Percentiles rank a stretch among this genome's conserved stretches.
These are phyloP conservation scores for Wickerhamomyces sydowiorum DNA, from an alignment of 805 yeast genomes.

Conservation along the genomic window DNA sequence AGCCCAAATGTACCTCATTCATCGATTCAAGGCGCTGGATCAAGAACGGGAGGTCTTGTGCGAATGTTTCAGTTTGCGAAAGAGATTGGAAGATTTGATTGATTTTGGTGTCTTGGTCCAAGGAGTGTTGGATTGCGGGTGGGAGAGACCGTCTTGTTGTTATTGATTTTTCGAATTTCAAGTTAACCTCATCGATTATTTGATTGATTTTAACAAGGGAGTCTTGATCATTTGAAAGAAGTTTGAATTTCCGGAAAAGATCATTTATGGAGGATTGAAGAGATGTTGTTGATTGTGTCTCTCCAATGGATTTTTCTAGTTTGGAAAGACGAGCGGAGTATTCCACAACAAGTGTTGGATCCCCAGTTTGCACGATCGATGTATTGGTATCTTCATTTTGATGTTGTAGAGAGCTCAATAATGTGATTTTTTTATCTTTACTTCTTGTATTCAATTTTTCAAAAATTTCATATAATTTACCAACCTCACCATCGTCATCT, in stretches of 20 bases:
- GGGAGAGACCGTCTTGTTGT: constrained; percentile 17
- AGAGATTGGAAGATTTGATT: constrained; percentile 19
- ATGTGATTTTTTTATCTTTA: constrained; percentile 6
- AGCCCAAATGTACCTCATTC: constrained; percentile 17
- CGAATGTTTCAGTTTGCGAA: constrained; percentile 11
- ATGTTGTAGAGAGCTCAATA: neutral
- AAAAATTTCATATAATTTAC: constrained; percentile 15
- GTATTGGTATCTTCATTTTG: neutral
- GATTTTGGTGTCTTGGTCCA: constrained; percentile 20
- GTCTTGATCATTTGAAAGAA: constrained; percentile 22
- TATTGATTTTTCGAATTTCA: constrained; percentile 22
- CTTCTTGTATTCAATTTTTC: constrained; percentile 11
- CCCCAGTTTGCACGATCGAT: neutral
- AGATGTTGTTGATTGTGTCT: constrained; percentile 8
- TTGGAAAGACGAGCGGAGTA: constrained; percentile 10
- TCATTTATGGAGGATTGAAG: constrained; percentile 24
- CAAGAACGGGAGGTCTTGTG: constrained; percentile 21
- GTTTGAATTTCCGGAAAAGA: constrained; percentile 22
- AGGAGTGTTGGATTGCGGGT: constrained; percentile 7
- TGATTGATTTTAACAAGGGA: constrained; percentile 14
- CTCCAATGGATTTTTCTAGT: constrained; percentile 16
- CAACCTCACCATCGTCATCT: constrained; percentile 11
- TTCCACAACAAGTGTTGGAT: neutral
- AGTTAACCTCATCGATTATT: constrained; percentile 19
- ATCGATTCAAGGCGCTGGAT: constrained; percentile 22